Evolutionary conservation across 1,284 basidiomycete genomes (phyloP).

Genomic region (Malassezia yamatoensis): DNA sequence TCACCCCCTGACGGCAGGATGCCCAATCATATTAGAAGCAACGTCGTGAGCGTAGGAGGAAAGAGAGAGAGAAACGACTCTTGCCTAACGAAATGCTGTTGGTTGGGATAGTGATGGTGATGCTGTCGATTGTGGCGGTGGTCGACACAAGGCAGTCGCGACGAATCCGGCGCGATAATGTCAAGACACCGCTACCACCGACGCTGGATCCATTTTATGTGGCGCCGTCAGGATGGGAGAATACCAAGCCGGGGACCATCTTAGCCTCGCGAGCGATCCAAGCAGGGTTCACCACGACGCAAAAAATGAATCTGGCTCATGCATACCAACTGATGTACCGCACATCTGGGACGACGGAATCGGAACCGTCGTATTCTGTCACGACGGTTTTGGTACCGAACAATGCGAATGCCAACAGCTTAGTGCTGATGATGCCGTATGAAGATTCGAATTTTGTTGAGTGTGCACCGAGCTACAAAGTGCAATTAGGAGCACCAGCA

Average conservation of each 20-base stretch:
- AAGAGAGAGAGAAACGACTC: background rate
- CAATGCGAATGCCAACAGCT: slow-evolving; percentile 7
- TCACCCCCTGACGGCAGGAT: background rate
- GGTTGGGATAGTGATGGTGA: background rate
- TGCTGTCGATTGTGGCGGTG: background rate
- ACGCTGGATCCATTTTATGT: slow-evolving; percentile 13
- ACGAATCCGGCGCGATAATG: background rate
- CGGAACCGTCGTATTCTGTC: background rate
- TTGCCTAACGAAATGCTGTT: background rate
- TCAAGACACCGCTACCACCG: slow-evolving; percentile 5
- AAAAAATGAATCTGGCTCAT: slow-evolving; percentile 16
- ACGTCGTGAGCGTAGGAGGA: no score
- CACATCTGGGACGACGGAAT: slow-evolving; percentile 10
- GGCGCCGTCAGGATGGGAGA: slow-evolving; percentile 8
- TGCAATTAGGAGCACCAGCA: slow-evolving; percentile 9
- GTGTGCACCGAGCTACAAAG: slow-evolving; percentile 16
- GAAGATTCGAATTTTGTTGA: slow-evolving; percentile 13
- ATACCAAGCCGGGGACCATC: slow-evolving; percentile 13
- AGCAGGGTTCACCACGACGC: slow-evolving; percentile 19
- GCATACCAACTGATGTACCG: slow-evolving; percentile 32
- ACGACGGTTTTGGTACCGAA: slow-evolving; percentile 16
- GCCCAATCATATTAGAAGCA: background rate
- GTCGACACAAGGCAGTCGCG: background rate
- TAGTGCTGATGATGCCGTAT: slow-evolving; percentile 16
- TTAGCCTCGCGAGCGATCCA: slow-evolving; percentile 8